Conservation (phyloP, 306 rosid genomes). For the Betula pendula region DNA sequence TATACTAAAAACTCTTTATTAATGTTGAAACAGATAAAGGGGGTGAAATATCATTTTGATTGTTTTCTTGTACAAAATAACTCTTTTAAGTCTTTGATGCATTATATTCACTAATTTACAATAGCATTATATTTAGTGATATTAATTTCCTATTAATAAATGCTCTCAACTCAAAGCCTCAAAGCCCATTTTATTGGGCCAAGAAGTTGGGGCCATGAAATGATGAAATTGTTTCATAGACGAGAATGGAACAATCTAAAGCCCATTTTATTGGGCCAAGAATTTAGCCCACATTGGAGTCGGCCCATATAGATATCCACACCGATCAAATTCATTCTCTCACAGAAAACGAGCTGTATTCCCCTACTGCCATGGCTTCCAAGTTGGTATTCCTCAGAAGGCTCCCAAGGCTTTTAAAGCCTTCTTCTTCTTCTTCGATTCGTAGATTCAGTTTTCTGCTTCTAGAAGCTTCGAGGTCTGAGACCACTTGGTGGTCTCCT, state of each 20-base stretch:
- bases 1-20: too few species aligned
- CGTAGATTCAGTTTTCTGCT: constrained; percentile 13
- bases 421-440: constrained; percentile 24
- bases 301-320: neutral
- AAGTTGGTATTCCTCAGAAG: constrained; percentile 45
- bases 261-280: neutral
- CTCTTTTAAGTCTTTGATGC: too few species aligned
- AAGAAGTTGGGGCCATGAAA: neutral
- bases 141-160: too few species aligned
- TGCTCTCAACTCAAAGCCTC: too few species aligned
- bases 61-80: too few species aligned
- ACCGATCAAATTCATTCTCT: neutral
- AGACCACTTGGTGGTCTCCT: constrained; percentile 14
- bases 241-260: too few species aligned
- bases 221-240: too few species aligned
- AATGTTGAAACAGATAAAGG: too few species aligned
- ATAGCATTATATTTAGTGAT: too few species aligned
- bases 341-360: neutral
- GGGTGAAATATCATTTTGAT: too few species aligned
- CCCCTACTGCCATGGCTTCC: constrained; percentile 48
- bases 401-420: constrained; percentile 44
- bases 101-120: too few species aligned
- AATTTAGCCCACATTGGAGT: neutral
- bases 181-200: too few species aligned
- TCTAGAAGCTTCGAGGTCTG: constrained; percentile 35